Conservation (phyloP, 2,329 filamentous ascomycete genomes). For the Neurospora crassa region DNA sequence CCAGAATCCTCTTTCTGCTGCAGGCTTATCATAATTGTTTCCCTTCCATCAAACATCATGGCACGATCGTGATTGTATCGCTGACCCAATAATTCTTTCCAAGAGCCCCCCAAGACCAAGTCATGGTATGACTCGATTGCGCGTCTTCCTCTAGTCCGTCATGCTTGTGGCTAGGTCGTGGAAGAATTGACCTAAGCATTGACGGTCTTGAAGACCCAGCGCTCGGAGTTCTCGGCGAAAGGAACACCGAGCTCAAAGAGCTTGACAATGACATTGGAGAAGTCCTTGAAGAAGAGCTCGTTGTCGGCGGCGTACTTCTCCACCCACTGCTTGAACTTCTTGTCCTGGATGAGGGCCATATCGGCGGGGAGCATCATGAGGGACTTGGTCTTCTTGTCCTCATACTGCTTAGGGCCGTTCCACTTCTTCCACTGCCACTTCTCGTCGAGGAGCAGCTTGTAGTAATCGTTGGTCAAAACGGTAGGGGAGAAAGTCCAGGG, state of each 20-base stretch:
- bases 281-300: slow-evolving; percentile 89
- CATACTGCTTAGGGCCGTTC: slow-evolving; percentile 79
- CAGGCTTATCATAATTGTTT: neutral
- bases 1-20: neutral
- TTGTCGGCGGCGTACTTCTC: slow-evolving; percentile 88
- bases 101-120: neutral
- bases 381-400: slow-evolving; percentile 77
- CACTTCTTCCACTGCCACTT: slow-evolving; percentile 91
- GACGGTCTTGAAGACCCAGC: slow-evolving; percentile 55
- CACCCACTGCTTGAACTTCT: slow-evolving; percentile 69
- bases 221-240: slow-evolving; percentile 56
- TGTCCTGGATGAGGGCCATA: slow-evolving; percentile 78
- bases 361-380: slow-evolving; percentile 98
- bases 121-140: slow-evolving; percentile 1
- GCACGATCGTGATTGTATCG: neutral
- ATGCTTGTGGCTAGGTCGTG: neutral
- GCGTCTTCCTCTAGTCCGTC: neutral
- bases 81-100: neutral
- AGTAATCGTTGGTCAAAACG: slow-evolving; percentile 91
- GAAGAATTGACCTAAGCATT: slow-evolving; percentile 22
- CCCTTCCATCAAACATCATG: neutral
- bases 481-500: slow-evolving; percentile 91
- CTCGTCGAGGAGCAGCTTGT: slow-evolving; percentile 75
- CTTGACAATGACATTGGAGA: slow-evolving; percentile 65
- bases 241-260: slow-evolving; percentile 93